A percentile compares a stretch with the other conserved stretches of the same genome.
Conservation (phyloP, 208 protist genomes). For the Wallacemonas sp. region DNA sequence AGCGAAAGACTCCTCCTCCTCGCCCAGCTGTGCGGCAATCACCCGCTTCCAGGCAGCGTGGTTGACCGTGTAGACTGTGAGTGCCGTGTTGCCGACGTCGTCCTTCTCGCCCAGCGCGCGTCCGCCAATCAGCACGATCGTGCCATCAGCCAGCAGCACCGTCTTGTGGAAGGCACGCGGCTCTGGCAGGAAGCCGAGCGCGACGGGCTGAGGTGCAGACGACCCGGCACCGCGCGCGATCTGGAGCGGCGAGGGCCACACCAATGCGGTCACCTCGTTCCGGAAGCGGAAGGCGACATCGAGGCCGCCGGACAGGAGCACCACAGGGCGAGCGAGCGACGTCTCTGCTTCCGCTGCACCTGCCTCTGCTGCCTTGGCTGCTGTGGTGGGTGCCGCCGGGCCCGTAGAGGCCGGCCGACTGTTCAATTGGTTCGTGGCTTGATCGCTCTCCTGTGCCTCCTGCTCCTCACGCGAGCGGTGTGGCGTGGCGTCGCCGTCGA, state of each 20-base stretch:
- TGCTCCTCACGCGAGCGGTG: conserved; percentile 8
- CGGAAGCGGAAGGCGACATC: conserved; percentile 46
- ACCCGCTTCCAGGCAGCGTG: neutral
- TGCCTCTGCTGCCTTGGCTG: no score
- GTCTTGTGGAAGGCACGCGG: conserved; percentile 66
- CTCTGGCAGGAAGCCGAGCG: conserved; percentile 52
- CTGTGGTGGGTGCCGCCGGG: no score
- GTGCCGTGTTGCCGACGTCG: conserved; percentile 6
- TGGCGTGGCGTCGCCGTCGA: neutral
- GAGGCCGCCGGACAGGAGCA: conserved; percentile 64
- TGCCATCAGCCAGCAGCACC: conserved; percentile 43
- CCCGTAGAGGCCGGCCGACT: neutral
- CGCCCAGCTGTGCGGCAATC: neutral
- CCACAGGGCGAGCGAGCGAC: neutral
- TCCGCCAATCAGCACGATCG: conserved; percentile 65
- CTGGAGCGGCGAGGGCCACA: conserved; percentile 33
- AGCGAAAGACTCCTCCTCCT: conserved; percentile 6
- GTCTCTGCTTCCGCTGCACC: neutral
- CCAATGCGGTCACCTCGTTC: conserved; percentile 52
- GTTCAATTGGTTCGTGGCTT: neutral
- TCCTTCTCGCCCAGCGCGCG: conserved; percentile 3
- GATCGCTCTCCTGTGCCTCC: neutral
- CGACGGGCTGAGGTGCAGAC: conserved; percentile 9
- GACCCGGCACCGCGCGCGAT: conserved; percentile 6
- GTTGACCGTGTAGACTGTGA: conserved; percentile 17